Conservation (phyloP, 2,329 filamentous ascomycete species). For the Colletotrichum salicis region DNA sequence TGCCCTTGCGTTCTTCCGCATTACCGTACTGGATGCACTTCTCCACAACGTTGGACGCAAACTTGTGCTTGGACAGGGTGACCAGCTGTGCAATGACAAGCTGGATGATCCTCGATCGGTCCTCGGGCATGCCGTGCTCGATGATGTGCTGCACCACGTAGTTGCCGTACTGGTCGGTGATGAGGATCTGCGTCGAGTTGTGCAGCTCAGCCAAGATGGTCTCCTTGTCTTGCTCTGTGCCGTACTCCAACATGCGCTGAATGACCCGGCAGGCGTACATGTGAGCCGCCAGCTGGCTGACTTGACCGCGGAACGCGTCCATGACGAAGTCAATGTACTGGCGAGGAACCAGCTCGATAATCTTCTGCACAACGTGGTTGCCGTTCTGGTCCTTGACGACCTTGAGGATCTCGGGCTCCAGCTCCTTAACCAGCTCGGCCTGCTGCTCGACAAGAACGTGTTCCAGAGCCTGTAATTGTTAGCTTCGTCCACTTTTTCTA, state of each 20-base stretch:
- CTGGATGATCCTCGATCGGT: slow-evolving; percentile 77
- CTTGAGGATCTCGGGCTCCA: slow-evolving; percentile 78
- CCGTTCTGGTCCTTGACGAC: slow-evolving; percentile 90
- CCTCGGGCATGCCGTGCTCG: slow-evolving; percentile 76
- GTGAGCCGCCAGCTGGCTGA: slow-evolving; percentile 79
- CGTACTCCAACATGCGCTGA: slow-evolving; percentile 89
- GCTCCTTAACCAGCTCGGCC: slow-evolving; percentile 82
- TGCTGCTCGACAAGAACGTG: slow-evolving; percentile 94
- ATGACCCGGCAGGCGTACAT: slow-evolving; percentile 92
- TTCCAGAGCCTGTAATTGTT: slow-evolving; percentile 76
- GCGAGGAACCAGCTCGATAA: slow-evolving; percentile 82
- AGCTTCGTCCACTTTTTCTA: background rate
- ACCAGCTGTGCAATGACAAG: slow-evolving; percentile 79
- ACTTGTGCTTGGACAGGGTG: slow-evolving; percentile 90
- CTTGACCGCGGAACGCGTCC: slow-evolving; percentile 79
- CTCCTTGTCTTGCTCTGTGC: slow-evolving; percentile 75
- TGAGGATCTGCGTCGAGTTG: slow-evolving; percentile 74
- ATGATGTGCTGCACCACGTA: slow-evolving; percentile 97
- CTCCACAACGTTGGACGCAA: slow-evolving; percentile 96
- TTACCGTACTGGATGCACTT: slow-evolving; percentile 83
- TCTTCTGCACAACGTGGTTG: slow-evolving; percentile 96
- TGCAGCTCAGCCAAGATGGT: slow-evolving; percentile 84
- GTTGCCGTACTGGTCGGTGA: slow-evolving; percentile 91
- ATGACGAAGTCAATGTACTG: slow-evolving; percentile 88
- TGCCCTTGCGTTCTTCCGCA: slow-evolving; percentile 73